phyloP scores from a whole-genome alignment of 2,329 filamentous ascomycete species.

The Fusarium tuaranense region DNA sequence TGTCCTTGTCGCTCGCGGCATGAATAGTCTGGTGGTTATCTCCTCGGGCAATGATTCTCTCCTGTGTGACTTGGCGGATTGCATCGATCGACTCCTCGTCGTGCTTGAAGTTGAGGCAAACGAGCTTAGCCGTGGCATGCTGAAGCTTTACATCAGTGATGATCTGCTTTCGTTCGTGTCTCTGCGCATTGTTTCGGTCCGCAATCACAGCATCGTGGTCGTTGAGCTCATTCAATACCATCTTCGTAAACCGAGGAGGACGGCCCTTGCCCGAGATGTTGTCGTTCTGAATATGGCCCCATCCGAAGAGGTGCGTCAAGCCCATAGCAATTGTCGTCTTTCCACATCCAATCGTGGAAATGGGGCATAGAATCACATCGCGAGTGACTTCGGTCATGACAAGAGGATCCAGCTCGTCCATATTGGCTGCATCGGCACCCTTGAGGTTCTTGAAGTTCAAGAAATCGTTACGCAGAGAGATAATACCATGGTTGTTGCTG shows the following conservation, averaged over 20 bases:
- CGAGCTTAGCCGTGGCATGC: constrained; percentile 74
- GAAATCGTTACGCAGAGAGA: constrained; percentile 89
- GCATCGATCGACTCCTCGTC: constrained; percentile 78
- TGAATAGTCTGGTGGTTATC: constrained; percentile 99
- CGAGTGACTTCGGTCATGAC: constrained; percentile 66
- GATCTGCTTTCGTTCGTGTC: constrained; percentile 87
- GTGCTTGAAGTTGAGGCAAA: constrained; percentile 91
- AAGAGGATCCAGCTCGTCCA: constrained; percentile 67
- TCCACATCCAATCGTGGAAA: constrained; percentile 94
- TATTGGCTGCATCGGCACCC: constrained; percentile 86
- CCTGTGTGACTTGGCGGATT: constrained; percentile 80
- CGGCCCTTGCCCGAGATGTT: constrained; percentile 87
- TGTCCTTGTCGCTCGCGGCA: constrained; percentile 77
- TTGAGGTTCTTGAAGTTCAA: constrained; percentile 85
- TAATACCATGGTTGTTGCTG: constrained; percentile 93
- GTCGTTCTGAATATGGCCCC: constrained; percentile 97
- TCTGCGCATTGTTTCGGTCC: constrained; percentile 94
- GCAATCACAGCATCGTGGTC: constrained; percentile 82
- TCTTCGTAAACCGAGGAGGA: constrained; percentile 80
- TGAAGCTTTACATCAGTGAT: constrained; percentile 79
- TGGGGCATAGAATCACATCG: constrained; percentile 86
- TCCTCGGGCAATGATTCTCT: constrained; percentile 84
- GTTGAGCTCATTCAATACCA: constrained; percentile 73
- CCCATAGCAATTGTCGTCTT: constrained; percentile 94
- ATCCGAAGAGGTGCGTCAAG: constrained; percentile 84